Percentiles rank a stretch among this genome's conserved stretches.
Evolutionary conservation across 2,329 filamentous ascomycete species (phyloP).

Genomic region (Microsporum canis): DNA sequence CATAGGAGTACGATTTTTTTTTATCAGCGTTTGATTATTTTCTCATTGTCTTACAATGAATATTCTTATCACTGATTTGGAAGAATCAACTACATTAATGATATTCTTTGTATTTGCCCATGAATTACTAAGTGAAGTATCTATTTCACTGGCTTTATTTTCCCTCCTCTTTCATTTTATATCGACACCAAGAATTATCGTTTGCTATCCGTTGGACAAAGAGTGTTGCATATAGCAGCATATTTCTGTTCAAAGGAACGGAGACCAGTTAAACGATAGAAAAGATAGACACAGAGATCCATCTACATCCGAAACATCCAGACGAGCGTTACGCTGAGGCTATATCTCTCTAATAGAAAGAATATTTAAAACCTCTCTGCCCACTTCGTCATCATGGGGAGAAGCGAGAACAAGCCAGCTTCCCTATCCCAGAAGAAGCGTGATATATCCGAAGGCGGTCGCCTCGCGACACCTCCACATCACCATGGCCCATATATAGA

Average conservation of each 20-base stretch:
- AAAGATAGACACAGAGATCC: neutral
- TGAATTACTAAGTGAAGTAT: neutral
- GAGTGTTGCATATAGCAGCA: neutral
- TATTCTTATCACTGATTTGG: neutral
- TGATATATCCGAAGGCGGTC: neutral
- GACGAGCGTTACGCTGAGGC: neutral
- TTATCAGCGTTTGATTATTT: neutral
- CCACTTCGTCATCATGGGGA: neutral
- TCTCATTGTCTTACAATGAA: neutral
- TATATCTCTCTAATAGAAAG: neutral
- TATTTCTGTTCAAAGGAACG: neutral
- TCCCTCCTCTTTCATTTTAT: neutral
- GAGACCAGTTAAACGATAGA: neutral
- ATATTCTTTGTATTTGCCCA: neutral
- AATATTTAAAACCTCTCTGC: neutral
- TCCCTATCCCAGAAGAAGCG: neutral
- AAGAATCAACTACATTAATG: neutral
- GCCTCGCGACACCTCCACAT: neutral
- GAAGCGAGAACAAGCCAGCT: neutral
- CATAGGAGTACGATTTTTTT: neutral
- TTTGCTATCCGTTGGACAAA: neutral
- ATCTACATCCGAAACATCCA: neutral
- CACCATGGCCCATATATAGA: neutral
- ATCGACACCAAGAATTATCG: neutral
- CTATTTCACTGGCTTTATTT: neutral